These are phyloP conservation scores for Yamadazyma sp. DNA, from an alignment of 805 yeast species.

Conservation along the genomic window DNA sequence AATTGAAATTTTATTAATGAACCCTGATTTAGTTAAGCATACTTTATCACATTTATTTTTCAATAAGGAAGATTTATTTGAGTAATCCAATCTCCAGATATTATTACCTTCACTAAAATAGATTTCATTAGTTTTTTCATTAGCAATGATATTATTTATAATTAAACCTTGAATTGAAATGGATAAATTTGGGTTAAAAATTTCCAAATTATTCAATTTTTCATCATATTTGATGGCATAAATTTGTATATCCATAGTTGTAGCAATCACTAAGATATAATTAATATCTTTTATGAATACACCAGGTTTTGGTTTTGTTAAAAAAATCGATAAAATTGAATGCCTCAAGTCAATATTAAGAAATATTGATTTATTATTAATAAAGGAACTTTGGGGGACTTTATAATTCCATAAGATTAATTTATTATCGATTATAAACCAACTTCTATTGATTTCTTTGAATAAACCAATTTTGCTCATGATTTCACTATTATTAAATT, in stretches of 20 bases:
- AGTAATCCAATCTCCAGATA: slow-evolving; percentile 84
- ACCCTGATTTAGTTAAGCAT: slow-evolving; percentile 70
- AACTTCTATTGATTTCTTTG: slow-evolving; percentile 74
- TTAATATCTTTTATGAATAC: slow-evolving; percentile 78
- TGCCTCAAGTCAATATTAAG: slow-evolving; percentile 78
- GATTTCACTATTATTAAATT: slow-evolving; percentile 63
- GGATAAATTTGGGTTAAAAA: slow-evolving; percentile 79
- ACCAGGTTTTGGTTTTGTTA: slow-evolving; percentile 78
- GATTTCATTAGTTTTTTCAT: slow-evolving; percentile 68
- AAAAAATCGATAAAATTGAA: slow-evolving; percentile 68
- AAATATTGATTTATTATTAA: slow-evolving; percentile 48
- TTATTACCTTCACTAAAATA: slow-evolving; percentile 78
- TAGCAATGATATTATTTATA: slow-evolving; percentile 58
- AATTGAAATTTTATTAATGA: slow-evolving; percentile 26
- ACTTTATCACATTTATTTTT: slow-evolving; percentile 77
- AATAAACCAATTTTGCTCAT: slow-evolving; percentile 79
- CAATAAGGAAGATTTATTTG: slow-evolving; percentile 83
- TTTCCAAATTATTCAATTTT: slow-evolving; percentile 48
- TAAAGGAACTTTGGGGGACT: slow-evolving; percentile 46
- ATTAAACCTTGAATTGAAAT: slow-evolving; percentile 78
- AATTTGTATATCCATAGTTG: slow-evolving; percentile 74
- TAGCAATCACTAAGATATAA: slow-evolving; percentile 70
- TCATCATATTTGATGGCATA: slow-evolving; percentile 62
- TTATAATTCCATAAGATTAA: slow-evolving; percentile 82
- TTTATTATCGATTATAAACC: slow-evolving; percentile 82